A percentile compares a stretch with the other conserved stretches of the same genome.
These are phyloP conservation scores for Blepharisma japonicum DNA, from an alignment of 73 alveolate species.

Conservation along the genomic window DNA sequence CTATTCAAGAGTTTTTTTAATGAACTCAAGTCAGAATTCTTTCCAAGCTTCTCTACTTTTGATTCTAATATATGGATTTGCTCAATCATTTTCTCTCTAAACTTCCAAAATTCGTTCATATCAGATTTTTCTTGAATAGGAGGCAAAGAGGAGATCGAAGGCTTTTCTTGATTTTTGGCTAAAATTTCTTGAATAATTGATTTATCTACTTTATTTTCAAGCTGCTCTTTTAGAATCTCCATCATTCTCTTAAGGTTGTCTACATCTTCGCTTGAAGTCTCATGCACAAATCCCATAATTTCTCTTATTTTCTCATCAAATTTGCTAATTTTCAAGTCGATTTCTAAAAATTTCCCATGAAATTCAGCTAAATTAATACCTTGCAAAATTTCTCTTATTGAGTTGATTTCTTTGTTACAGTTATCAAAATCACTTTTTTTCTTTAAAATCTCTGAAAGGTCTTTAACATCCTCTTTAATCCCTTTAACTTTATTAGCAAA, in stretches of 20 bases:
- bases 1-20: background rate
- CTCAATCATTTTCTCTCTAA: constrained; percentile 25
- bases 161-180: background rate
- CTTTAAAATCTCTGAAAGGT: background rate
- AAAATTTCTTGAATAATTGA: background rate
- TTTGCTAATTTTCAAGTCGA: background rate
- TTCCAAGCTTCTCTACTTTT: background rate
- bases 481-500: background rate
- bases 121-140: background rate
- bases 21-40: background rate
- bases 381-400: too few relatives aligned
- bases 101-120: constrained; percentile 8
- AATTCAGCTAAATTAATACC: background rate
- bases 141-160: background rate
- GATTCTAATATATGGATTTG: constrained; percentile 17
- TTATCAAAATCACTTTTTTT: too few relatives aligned
- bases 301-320: background rate
- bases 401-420: too few relatives aligned
- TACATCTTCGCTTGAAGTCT: background rate
- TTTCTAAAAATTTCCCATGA: background rate
- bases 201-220: background rate
- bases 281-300: background rate
- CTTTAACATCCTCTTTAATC: background rate
- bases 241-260: background rate
- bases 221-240: background rate